Percentiles rank a stretch among this genome's conserved stretches.
Evolutionary conservation across 805 yeast genomes (phyloP).

Genomic region (Spathaspora girioi): DNA sequence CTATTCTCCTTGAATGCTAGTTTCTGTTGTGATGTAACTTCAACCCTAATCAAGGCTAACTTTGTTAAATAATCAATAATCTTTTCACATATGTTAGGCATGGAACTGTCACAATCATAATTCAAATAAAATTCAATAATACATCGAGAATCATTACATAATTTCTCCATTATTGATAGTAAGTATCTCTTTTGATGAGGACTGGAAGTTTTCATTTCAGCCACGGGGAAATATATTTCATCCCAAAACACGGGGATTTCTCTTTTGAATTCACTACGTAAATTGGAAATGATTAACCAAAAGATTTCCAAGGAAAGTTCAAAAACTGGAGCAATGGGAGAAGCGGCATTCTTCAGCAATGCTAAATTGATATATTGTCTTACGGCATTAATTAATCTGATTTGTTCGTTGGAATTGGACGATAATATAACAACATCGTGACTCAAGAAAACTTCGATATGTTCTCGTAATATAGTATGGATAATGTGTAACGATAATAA

Average conservation of each 20-base stretch:
- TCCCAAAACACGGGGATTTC: conserved; percentile 92
- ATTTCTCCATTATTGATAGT: conserved; percentile 71
- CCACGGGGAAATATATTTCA: conserved; percentile 90
- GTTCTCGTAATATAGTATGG: conserved; percentile 80
- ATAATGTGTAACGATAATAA: conserved; percentile 82
- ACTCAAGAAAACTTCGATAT: conserved; percentile 74
- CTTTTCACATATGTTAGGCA: conserved; percentile 83
- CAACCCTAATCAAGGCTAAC: conserved; percentile 66
- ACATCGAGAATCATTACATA: conserved; percentile 86
- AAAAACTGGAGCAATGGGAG: conserved; percentile 85
- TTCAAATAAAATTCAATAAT: conserved; percentile 89
- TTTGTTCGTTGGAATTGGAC: conserved; percentile 46
- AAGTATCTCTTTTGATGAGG: conserved; percentile 90
- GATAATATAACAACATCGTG: conserved; percentile 50
- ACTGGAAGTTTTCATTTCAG: conserved; percentile 88
- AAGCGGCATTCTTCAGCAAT: conserved; percentile 88
- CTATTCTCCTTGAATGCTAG: conserved; percentile 39
- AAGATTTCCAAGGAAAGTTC: conserved; percentile 90
- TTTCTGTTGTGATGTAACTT: conserved; percentile 66
- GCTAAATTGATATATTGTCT: conserved; percentile 81
- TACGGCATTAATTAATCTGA: conserved; percentile 71
- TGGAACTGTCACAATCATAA: conserved; percentile 84
- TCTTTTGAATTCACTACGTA: conserved; percentile 83
- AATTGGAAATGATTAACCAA: conserved; percentile 80
- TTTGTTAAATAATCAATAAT: conserved; percentile 75